Evolutionary conservation across 1,284 basidiomycete species (phyloP), one percentile per base, ranked within the genome.

Genomic region (Schizopora paradoxa): DNA sequence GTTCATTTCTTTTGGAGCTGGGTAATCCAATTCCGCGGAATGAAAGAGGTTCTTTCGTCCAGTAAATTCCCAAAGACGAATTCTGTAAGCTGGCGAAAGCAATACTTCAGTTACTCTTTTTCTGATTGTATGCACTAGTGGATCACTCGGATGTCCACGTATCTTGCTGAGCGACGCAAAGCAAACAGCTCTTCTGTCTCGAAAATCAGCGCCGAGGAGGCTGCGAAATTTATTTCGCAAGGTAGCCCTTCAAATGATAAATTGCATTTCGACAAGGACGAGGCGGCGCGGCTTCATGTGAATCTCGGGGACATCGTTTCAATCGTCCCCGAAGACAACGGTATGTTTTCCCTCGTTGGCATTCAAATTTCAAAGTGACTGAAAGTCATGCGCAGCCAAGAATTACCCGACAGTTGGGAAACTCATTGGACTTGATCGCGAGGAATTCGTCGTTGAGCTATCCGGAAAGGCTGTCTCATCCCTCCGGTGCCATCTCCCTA

Each of bases 401-500:
- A 66, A 63, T 41, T 66, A 69, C 34, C 68, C 69, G 3, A 78
- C 77, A 0, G 43, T 57, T 4, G 78, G 77, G 5, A 73, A 66
- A 43, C 65, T 81, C 11, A 61, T 79, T 6, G 69, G 66, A 0
- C 61, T 78, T 26, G 74, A 64, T 55, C 60, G 56, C 25, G 70
- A 75, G 51, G 73, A 79, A 51, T 59, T 70, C 16, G 68, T 72
- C 4, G 56, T 79, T 25, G 70, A 77, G 56, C 66, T 70, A 0
- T 49, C 62, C 37, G 70, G 67, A 1, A 52, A 62, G 4, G 56
- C 61, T 18, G 72, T 70, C 0, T 51, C 59, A 5, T 35, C 33
- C 22, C 54, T 77, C 28, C 64, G 65, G 29, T 72, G 67, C 43
- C 77, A 79, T 58, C 79, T 79, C 59, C 77, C 78, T 1, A 50